A percentile compares a stretch with the other conserved stretches of the same genome.
Conservation (phyloP, 768 basidiomycete species). For the Chalciporus chontae region DNA sequence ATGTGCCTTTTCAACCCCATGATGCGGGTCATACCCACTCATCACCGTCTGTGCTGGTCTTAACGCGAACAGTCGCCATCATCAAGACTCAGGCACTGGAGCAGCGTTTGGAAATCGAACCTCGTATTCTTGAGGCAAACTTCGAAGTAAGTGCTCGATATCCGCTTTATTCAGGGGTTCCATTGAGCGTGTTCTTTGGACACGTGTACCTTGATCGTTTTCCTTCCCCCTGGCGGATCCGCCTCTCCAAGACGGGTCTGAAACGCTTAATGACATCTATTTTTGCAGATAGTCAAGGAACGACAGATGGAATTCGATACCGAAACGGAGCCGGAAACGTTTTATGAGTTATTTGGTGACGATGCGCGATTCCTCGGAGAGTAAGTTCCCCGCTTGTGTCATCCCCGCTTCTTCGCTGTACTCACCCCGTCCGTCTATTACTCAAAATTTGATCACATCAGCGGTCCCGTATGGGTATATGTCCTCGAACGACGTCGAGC, state of each 20-base stretch:
- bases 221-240: slow-evolving; percentile 13
- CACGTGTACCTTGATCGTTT: slow-evolving; percentile 6
- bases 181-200: slow-evolving; percentile 1
- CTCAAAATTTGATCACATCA: slow-evolving; percentile 26
- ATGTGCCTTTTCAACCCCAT: slow-evolving; percentile 1
- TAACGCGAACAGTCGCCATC: slow-evolving; percentile 73
- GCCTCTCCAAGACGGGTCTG: slow-evolving; percentile 9
- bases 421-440: slow-evolving; percentile 6
- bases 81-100: slow-evolving; percentile 77
- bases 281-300: slow-evolving; percentile 73
- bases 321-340: slow-evolving; percentile 75
- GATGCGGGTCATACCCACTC: slow-evolving; percentile 2
- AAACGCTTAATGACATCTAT: slow-evolving; percentile 13
- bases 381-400: slow-evolving; percentile 43
- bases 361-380: slow-evolving; percentile 72
- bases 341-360: slow-evolving; percentile 77
- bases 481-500: slow-evolving; percentile 80
- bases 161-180: slow-evolving; percentile 5
- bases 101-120: slow-evolving; percentile 78
- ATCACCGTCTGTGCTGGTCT: slow-evolving; percentile 9
- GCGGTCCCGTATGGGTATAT: slow-evolving; percentile 90
- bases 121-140: slow-evolving; percentile 70
- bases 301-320: slow-evolving; percentile 86
- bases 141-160: slow-evolving; percentile 59
- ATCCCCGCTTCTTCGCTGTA: not conserved